Evolutionary conservation across 306 rosid genomes (phyloP).

Genomic region (Prunus dulcis): DNA sequence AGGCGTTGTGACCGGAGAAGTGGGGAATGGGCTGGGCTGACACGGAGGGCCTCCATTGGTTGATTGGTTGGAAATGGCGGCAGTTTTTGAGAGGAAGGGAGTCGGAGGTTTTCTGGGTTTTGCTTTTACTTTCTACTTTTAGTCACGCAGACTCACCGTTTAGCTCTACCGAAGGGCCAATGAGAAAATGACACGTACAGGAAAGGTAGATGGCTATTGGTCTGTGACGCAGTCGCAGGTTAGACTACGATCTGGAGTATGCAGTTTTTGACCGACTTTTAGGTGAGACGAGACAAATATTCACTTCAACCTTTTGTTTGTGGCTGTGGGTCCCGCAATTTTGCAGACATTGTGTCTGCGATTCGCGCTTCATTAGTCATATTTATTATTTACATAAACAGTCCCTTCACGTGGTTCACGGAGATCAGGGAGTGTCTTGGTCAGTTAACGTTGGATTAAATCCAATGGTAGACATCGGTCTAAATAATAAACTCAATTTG

Average conservation of each 20-base stretch:
- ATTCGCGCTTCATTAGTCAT: no score
- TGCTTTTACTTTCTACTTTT: background rate
- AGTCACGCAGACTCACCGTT: background rate
- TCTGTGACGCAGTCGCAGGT: background rate
- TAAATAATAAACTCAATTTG: no score
- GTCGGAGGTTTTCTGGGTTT: background rate
- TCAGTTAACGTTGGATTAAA: no score
- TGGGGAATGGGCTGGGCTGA: constrained; percentile 28
- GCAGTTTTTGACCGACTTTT: background rate
- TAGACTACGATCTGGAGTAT: background rate
- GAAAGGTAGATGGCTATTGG: background rate
- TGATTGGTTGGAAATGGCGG: background rate
- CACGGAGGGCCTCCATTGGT: constrained; percentile 55
- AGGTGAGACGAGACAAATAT: no score
- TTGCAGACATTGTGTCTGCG: no score
- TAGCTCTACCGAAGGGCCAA: background rate
- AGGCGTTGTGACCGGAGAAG: constrained; percentile 18
- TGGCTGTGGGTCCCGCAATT: no score
- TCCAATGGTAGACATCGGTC: no score
- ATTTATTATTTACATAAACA: no score
- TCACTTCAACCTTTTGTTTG: no score
- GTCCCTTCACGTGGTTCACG: no score
- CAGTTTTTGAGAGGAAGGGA: background rate
- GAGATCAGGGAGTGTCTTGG: no score
- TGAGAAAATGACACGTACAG: background rate